Conservation (phyloP, 164 flowering plant genomes). For the Santalum album region DNA sequence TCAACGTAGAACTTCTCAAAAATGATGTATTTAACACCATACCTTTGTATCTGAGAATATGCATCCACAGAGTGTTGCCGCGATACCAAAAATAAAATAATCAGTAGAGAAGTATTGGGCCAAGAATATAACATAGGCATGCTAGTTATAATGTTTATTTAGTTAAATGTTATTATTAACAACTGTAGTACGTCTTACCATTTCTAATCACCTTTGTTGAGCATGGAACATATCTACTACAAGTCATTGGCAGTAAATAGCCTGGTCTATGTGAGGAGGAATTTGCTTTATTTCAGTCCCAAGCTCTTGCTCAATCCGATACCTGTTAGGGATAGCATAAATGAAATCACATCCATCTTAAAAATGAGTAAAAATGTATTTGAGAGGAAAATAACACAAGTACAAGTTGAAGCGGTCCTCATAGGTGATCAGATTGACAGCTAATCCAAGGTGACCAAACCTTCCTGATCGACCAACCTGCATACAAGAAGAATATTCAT, state of each 20-base stretch:
- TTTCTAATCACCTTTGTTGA: conserved; percentile 25
- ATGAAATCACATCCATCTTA: background rate
- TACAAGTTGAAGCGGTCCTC: conserved; percentile 99
- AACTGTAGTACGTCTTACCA: background rate
- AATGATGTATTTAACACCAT: too few species aligned
- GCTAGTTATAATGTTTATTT: too few species aligned
- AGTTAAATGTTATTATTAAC: too few species aligned
- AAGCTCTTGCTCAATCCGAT: conserved; percentile 98
- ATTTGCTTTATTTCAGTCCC: conserved; percentile 99
- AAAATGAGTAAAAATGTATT: too few species aligned
- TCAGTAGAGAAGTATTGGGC: too few species aligned
- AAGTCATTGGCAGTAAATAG: conserved; percentile 70
- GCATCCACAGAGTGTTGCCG: too few species aligned
- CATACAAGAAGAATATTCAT: conserved; percentile 1
- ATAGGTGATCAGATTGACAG: conserved; percentile 92
- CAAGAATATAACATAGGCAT: too few species aligned
- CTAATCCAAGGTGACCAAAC: conserved; percentile 97
- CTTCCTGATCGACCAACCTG: conserved; percentile 99
- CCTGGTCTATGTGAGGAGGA: conserved; percentile 96
- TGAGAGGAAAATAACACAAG: conserved; percentile 14
- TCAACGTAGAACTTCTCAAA: too few species aligned
- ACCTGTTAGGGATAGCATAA: conserved; percentile 38
- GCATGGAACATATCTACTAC: conserved; percentile 10
- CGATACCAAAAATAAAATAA: too few species aligned
- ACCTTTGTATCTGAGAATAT: too few species aligned